These are phyloP conservation scores for Lotus japonicus DNA, from an alignment of 306 rosid species.

Conservation along the genomic window DNA sequence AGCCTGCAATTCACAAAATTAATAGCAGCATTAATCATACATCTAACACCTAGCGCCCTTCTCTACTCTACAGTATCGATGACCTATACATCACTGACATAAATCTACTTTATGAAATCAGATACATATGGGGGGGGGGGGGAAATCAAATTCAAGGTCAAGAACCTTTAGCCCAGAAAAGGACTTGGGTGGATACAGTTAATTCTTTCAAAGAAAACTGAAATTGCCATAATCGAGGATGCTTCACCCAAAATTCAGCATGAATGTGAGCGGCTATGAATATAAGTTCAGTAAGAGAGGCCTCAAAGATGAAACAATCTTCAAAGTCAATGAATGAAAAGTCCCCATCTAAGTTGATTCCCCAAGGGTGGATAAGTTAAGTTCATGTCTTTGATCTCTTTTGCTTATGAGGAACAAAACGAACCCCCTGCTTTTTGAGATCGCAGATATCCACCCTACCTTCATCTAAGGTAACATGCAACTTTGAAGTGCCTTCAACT, in stretches of 20 bases:
- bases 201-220: slow-evolving; percentile 22
- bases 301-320: slow-evolving; percentile 25
- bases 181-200: not conserved
- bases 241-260: slow-evolving; percentile 27
- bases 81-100: slow-evolving; percentile 28
- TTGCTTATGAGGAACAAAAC: slow-evolving; percentile 70
- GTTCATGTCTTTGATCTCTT: slow-evolving; percentile 53
- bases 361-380: not conserved
- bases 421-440: slow-evolving; percentile 82
- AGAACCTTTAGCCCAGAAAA: slow-evolving; percentile 9
- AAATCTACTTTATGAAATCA: slow-evolving; percentile 25
- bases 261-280: slow-evolving; percentile 7
- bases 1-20: slow-evolving; percentile 21
- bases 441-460: slow-evolving; percentile 58
- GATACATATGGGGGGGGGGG: slow-evolving; percentile 1
- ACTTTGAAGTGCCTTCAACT: slow-evolving; percentile 57
- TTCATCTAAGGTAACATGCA: slow-evolving; percentile 73
- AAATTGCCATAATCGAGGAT: slow-evolving; percentile 16
- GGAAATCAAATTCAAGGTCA: slow-evolving; percentile 5
- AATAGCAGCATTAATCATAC: slow-evolving; percentile 24
- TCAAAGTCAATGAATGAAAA: slow-evolving; percentile 22
- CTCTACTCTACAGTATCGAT: slow-evolving; percentile 30
- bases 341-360: slow-evolving; percentile 10
- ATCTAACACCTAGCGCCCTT: slow-evolving; percentile 17
- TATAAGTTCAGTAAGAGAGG: slow-evolving; percentile 19